Base-by-base conservation (phyloP, 202 grass and related monocot genomes). In the Dendrocalamus latiflorus region DNA sequence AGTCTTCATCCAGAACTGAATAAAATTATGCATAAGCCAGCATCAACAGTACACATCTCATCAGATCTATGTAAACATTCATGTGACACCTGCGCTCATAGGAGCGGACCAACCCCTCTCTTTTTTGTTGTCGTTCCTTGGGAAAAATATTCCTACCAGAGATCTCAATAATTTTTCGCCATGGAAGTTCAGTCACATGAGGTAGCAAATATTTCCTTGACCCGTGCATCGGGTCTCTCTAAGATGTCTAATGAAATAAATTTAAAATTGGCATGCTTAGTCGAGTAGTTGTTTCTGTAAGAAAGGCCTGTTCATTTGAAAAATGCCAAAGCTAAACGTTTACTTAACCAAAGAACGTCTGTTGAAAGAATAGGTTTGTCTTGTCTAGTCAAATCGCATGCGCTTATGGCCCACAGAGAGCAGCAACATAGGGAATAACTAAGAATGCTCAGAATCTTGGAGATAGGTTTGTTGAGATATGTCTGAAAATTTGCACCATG, bases 361-460 rank as follows among this genome's bases (percentile, higher is more conserved):
- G 41, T 51, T 30, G 28, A 71, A 59, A 60, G 26, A 77, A 20
- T 24, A 73, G 33, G 51, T 77, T 30, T 37, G 55, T 79, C 50
- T 54, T 74, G 60, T 78, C 16, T 68, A 25, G 81, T 69, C 83
- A 74, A 83, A 79, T 33, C 16, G 9, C 41, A 60, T 3, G 53
- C 16, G 42, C 24, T 55, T 9, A 60, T 62, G 70, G 53, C 30
- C 66, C 48, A 56, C 47, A 42, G 54, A 39, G 68, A 50, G 67
- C 39, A 53, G 60, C 42, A 83, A 44, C 73, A 72, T 10, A 82
- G 50, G 59, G 59, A 62, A 43, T 73, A 79, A 74, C 65, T 70
- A 81, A 81, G 20, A 81, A 63, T 44, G 47, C 30, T 63, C 68
- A 16, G 36, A 44, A 79, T 89, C 70, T 70, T 76, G 21, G 76